phyloP scores from a whole-genome alignment of 345 rosid species.

The Brassica carinata region DNA sequence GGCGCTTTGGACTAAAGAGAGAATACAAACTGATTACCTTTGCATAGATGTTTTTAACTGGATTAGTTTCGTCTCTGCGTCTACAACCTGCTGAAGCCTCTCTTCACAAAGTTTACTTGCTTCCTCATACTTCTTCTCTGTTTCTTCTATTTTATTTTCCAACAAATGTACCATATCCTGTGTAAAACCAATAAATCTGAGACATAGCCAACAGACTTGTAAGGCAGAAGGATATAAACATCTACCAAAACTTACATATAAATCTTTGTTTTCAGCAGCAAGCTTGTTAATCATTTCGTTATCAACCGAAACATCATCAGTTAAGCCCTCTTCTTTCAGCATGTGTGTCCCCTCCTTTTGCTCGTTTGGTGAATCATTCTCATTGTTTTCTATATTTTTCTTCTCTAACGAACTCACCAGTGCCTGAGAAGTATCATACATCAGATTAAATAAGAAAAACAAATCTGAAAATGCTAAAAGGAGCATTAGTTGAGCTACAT shows the following conservation, averaged over 20 bases:
- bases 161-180: conserved; percentile 67
- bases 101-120: conserved; percentile 74
- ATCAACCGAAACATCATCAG: conserved; percentile 40
- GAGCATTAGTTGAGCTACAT: background rate
- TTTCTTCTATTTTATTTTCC: conserved; percentile 76
- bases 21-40: conserved; percentile 24
- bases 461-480: conserved; percentile 1
- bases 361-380: conserved; percentile 42
- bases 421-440: conserved; percentile 46
- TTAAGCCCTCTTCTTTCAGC: conserved; percentile 15
- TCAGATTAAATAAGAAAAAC: conserved; percentile 12
- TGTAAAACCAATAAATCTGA: conserved; percentile 7
- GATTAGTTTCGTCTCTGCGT: conserved; percentile 64
- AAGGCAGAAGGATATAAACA: background rate
- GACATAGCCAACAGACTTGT: conserved; percentile 13
- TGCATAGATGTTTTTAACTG: conserved; percentile 87
- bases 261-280: conserved; percentile 73
- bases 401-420: conserved; percentile 69
- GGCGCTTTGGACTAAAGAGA: conserved; percentile 10
- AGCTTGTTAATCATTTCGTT: conserved; percentile 63
- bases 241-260: conserved; percentile 53
- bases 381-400: conserved; percentile 63
- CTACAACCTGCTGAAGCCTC: conserved; percentile 74
- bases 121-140: conserved; percentile 83
- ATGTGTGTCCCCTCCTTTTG: conserved; percentile 20